Percentiles rank a stretch among this genome's conserved stretches.
Evolutionary conservation across 805 yeast species (phyloP).

Genomic region (Kuraishia capsulata): DNA sequence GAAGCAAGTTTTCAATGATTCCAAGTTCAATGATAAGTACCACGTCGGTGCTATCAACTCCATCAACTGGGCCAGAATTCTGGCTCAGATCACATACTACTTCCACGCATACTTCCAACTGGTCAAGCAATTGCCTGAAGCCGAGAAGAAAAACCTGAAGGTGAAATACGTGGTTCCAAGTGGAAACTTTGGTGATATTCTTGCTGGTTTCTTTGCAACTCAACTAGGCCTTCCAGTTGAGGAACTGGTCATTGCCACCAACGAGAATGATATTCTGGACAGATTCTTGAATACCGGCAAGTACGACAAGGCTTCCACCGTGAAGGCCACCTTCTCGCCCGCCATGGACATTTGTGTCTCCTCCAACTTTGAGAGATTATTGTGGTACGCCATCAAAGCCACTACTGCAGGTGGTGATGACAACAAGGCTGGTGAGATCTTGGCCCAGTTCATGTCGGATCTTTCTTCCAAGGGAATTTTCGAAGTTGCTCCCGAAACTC

Average conservation of each 20-base stretch:
- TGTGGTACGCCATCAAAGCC: conserved; percentile 88
- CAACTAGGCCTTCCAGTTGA: conserved; percentile 93
- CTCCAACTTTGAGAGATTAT: conserved; percentile 90
- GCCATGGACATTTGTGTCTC: conserved; percentile 98
- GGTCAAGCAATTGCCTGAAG: conserved; percentile 23
- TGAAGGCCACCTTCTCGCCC: conserved; percentile 86
- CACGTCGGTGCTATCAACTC: conserved; percentile 98
- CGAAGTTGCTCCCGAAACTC: conserved; percentile 53
- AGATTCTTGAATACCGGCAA: conserved; percentile 83
- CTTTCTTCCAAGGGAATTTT: conserved; percentile 74
- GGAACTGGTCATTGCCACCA: conserved; percentile 86
- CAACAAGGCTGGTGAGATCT: conserved; percentile 61
- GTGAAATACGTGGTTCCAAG: conserved; percentile 91
- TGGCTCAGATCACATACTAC: conserved; percentile 96
- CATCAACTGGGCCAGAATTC: conserved; percentile 97
- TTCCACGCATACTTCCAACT: conserved; percentile 85
- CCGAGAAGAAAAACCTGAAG: conserved; percentile 29
- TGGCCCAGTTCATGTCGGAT: conserved; percentile 69
- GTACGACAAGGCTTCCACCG: conserved; percentile 67
- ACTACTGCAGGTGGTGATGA: conserved; percentile 50
- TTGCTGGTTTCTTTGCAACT: conserved; percentile 93
- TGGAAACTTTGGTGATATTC: conserved; percentile 96
- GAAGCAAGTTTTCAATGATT: conserved; percentile 86
- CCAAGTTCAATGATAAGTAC: conserved; percentile 76
- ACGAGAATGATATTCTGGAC: conserved; percentile 89